These are phyloP conservation scores for Boletus barrowsii DNA, from an alignment of 768 basidiomycete genomes.

Conservation along the genomic window DNA sequence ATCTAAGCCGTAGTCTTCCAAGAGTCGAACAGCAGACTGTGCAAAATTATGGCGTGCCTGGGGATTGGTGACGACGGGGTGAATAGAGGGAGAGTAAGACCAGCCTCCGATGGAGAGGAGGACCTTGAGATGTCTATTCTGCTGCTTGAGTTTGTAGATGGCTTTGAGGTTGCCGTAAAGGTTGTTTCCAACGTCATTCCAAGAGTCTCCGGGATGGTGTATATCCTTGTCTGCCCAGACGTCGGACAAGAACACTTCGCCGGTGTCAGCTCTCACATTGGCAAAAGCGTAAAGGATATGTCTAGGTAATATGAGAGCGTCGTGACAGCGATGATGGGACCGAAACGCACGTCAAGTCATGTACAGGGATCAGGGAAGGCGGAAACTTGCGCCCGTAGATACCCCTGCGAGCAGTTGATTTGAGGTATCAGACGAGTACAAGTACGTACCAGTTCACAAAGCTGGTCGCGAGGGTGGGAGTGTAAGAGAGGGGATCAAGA, in stretches of 20 bases:
- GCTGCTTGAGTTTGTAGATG: slow-evolving; percentile 86
- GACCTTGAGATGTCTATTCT: slow-evolving; percentile 74
- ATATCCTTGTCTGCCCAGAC: slow-evolving; percentile 96
- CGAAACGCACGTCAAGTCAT: slow-evolving; percentile 76
- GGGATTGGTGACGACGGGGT: slow-evolving; percentile 71
- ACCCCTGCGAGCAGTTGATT: slow-evolving; percentile 53
- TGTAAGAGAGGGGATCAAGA: slow-evolving; percentile 6
- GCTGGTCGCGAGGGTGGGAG: slow-evolving; percentile 34
- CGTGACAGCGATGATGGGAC: not conserved
- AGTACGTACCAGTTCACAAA: slow-evolving; percentile 70
- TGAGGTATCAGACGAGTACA: not conserved
- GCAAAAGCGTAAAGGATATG: slow-evolving; percentile 95
- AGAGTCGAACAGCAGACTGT: slow-evolving; percentile 66
- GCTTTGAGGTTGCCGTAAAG: slow-evolving; percentile 96
- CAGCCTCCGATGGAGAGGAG: slow-evolving; percentile 93
- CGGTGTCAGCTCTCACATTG: slow-evolving; percentile 76
- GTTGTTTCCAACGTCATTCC: slow-evolving; percentile 89
- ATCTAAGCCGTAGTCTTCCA: slow-evolving; percentile 92
- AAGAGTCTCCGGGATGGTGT: slow-evolving; percentile 91
- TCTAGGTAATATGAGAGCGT: slow-evolving; percentile 34
- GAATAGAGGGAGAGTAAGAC: slow-evolving; percentile 88
- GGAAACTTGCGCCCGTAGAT: slow-evolving; percentile 94
- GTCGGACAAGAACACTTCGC: slow-evolving; percentile 87
- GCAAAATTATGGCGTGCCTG: slow-evolving; percentile 72
- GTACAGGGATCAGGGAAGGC: slow-evolving; percentile 75